Conservation (phyloP, 106 monocot species). For the Cymbidium sinense region DNA sequence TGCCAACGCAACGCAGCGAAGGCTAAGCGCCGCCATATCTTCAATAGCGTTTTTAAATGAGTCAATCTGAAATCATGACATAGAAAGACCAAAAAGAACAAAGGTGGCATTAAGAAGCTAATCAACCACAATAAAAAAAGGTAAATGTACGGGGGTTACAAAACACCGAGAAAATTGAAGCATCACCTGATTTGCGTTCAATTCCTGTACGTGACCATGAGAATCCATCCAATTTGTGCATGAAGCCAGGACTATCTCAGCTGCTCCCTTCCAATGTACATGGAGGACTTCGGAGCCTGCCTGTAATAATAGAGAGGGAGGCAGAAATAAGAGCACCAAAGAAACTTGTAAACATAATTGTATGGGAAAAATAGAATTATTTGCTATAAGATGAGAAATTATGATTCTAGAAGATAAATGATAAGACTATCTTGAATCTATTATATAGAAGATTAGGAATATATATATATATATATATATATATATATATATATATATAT, state of each 20-base stretch:
- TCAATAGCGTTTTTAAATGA: conserved; percentile 76
- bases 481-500: neutral
- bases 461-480: neutral
- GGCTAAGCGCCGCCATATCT: conserved; percentile 72
- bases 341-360: neutral
- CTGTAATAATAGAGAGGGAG: conserved; percentile 23
- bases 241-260: conserved; percentile 77
- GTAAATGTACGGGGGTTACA: neutral
- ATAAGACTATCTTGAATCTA: neutral
- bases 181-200: conserved; percentile 50
- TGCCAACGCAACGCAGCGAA: conserved; percentile 89
- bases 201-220: conserved; percentile 41
- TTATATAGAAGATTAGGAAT: neutral
- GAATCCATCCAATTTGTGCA: conserved; percentile 73
- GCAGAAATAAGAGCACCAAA: conserved; percentile 5
- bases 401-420: neutral
- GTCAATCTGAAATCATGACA: conserved; percentile 32
- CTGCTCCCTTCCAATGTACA: conserved; percentile 98
- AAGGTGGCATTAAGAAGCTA: neutral
- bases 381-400: neutral
- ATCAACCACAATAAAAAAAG: neutral
- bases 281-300: conserved; percentile 57
- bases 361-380: neutral
- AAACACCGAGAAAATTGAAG: neutral
- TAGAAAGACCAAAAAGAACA: neutral